These are phyloP conservation scores for Colletotrichum salicis DNA, from an alignment of 2,329 filamentous ascomycete species.

Conservation along the genomic window DNA sequence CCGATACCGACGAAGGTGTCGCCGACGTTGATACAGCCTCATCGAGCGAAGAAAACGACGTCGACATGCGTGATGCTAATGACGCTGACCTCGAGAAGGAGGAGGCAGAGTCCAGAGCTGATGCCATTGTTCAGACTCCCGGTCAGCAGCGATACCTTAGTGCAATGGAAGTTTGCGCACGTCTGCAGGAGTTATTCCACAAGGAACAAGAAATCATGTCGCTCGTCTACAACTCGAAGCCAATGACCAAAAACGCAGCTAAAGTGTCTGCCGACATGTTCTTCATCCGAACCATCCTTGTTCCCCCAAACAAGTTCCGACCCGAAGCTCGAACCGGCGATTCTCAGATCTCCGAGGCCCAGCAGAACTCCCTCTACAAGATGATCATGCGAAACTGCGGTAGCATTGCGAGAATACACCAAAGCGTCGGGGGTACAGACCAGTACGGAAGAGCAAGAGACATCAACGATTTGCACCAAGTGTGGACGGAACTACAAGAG, in stretches of 20 bases:
- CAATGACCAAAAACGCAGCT: conserved; percentile 64
- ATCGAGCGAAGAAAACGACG: conserved; percentile 55
- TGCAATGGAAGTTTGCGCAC: conserved; percentile 83
- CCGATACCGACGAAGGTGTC: conserved; percentile 74
- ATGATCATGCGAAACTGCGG: conserved; percentile 81
- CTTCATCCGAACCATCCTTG: conserved; percentile 86
- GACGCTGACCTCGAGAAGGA: conserved; percentile 57
- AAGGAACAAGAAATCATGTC: conserved; percentile 86
- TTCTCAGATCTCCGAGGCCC: conserved; percentile 84
- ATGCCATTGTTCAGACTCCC: conserved; percentile 48
- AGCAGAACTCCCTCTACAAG: conserved; percentile 90
- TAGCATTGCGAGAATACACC: conserved; percentile 77
- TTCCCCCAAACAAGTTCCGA: conserved; percentile 91
- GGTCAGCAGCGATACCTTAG: conserved; percentile 78
- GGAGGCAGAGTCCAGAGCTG: conserved; percentile 44
- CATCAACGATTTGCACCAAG: conserved; percentile 81
- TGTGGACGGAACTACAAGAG: conserved; percentile 87
- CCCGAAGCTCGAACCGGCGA: conserved; percentile 86
- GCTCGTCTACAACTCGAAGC: conserved; percentile 85
- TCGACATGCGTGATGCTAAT: conserved; percentile 54
- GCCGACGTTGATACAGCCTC: conserved; percentile 70
- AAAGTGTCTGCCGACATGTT: conserved; percentile 88
- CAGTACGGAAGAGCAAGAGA: conserved; percentile 65
- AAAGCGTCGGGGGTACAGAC: conserved; percentile 42
- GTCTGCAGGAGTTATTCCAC: conserved; percentile 82